Conservation (phyloP, 2,329 filamentous ascomycete species). For the Cyclaneusma minus region DNA sequence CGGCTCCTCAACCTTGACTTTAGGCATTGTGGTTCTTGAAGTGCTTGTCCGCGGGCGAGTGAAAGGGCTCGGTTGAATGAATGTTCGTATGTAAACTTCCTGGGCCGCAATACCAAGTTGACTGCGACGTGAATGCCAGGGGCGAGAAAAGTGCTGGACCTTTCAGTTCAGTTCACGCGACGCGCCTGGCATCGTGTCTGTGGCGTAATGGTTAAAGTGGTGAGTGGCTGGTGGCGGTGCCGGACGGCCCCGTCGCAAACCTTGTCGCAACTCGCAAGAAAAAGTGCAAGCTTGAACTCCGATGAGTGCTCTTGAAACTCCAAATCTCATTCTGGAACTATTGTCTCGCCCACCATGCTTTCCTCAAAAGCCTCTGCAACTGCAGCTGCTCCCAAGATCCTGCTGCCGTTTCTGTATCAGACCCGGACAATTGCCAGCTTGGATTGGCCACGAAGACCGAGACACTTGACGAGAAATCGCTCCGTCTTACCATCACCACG, state of each 20-base stretch:
- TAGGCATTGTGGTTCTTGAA: slow-evolving; percentile 25
- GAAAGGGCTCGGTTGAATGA: slow-evolving; percentile 15
- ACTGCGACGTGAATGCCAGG: too few species aligned
- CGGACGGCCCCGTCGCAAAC: background rate
- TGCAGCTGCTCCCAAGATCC: slow-evolving; percentile 26
- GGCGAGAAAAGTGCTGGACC: too few species aligned
- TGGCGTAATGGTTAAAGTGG: too few species aligned
- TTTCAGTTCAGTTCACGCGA: too few species aligned
- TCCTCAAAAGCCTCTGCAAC: slow-evolving; percentile 12
- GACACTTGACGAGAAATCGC: slow-evolving; percentile 6
- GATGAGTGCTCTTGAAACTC: too few species aligned
- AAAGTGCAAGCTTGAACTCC: slow-evolving; percentile 1
- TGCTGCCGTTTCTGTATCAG: slow-evolving; percentile 57
- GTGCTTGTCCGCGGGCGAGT: too few species aligned
- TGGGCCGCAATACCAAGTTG: too few species aligned
- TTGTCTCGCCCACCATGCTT: too few species aligned
- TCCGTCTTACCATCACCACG: too few species aligned
- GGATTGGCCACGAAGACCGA: slow-evolving; percentile 10
- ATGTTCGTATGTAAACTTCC: slow-evolving; percentile 16
- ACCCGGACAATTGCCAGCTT: slow-evolving; percentile 40
- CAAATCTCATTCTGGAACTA: too few species aligned
- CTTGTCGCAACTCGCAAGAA: slow-evolving; percentile 2
- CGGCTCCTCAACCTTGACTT: slow-evolving; percentile 24
- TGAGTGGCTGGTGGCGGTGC: too few species aligned
- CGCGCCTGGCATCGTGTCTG: too few species aligned